These are phyloP conservation scores for Fusarium secorum DNA, from an alignment of 2,329 filamentous ascomycete species.

Conservation along the genomic window DNA sequence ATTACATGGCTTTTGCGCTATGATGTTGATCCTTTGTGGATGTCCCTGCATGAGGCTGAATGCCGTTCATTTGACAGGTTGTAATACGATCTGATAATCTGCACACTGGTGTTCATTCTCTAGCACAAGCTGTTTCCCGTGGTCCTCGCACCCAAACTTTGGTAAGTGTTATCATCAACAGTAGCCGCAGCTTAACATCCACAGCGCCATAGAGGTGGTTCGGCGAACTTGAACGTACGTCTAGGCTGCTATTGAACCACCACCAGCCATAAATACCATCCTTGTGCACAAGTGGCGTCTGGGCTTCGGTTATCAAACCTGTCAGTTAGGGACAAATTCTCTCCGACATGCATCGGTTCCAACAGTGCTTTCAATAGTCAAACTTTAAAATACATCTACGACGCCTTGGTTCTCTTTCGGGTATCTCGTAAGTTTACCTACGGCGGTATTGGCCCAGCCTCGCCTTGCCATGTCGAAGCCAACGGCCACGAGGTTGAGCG, in stretches of 20 bases:
- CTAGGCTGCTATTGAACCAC: background rate
- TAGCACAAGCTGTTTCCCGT: background rate
- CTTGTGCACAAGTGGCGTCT: slow-evolving; percentile 30
- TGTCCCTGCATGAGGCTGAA: background rate
- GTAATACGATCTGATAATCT: background rate
- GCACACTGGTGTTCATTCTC: background rate
- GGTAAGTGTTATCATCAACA: background rate
- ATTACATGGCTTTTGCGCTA: slow-evolving; percentile 2
- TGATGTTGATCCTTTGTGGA: background rate
- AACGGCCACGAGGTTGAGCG: slow-evolving; percentile 6
- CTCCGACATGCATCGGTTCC: background rate
- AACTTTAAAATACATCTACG: slow-evolving; percentile 23
- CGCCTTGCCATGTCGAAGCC: background rate
- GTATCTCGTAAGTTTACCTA: background rate
- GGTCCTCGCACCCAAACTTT: background rate
- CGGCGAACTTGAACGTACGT: slow-evolving; percentile 6
- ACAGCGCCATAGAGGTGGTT: background rate
- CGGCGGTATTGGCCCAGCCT: background rate
- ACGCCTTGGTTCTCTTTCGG: slow-evolving; percentile 1
- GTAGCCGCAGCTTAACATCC: background rate
- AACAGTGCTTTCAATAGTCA: background rate
- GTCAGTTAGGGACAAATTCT: slow-evolving; percentile 10
- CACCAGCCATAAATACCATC: background rate
- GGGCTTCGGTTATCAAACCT: slow-evolving; percentile 34
- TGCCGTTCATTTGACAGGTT: background rate